Base-by-base conservation (phyloP, 805 yeast genomes). In the Maudiozyma turicensis region DNA sequence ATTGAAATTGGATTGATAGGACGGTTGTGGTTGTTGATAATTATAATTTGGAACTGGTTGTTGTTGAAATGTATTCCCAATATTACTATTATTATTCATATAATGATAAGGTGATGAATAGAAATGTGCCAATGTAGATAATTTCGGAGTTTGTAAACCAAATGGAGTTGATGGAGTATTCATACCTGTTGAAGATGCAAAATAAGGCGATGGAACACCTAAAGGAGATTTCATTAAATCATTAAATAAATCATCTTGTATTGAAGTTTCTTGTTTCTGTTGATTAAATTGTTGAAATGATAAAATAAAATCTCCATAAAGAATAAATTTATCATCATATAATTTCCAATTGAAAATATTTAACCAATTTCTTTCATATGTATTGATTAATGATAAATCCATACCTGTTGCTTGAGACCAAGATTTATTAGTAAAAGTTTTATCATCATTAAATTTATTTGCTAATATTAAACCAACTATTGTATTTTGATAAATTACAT, bases 391-490 rank as follows among this genome's bases (percentile, higher is more conserved):
- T 2, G 61, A 60, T 44, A 86, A 72, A 6, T 78, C 67, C 53
- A 91, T 75, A 15, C 95, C 95, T 5, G 96, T 86, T n/a, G 97
- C 98, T 53, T 88, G 89, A 40, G 88, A 78, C 99, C 99, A 91
- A 7, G 96, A 87, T 60, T 81, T 82, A 70, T 91, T 91, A 52
- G 95, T 88, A 64, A 91, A 91, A 31, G 97, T 91, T 69, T 91
- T 89, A 70, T 91, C 99, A 68, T 91, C 98, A 64, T 90, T 88
- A 66, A 88, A 87, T 70, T 91, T 91, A 72, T 91, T 91, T 44
- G 96, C 95, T 52, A 91, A 72, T 37, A 91, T 78, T 42, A 91
- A 73, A 3, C 95, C 76, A 20, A 84, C 73, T 41, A 83, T 80
- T 40, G 88, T 63, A 71, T 75, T 61, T 70, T 74, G 70, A 75